Conservation (phyloP, 768 basidiomycete genomes). For the Piloderma croceum region DNA sequence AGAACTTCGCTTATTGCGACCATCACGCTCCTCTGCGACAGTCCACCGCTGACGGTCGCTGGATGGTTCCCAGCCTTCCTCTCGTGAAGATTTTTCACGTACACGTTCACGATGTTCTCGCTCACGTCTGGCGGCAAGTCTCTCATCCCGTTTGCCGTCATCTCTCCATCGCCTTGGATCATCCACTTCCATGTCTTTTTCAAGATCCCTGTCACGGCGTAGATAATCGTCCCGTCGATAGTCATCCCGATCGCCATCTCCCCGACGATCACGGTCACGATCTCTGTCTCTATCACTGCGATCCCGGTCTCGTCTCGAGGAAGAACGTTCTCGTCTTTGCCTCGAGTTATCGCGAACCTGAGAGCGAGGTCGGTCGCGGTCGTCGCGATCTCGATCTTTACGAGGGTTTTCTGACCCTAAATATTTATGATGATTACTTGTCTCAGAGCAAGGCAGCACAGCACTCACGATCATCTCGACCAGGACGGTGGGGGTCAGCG, state of each 20-base stretch:
- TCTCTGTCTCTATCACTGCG: conserved; percentile 30
- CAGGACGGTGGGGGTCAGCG: conserved; percentile 43
- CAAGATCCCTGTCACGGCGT: conserved; percentile 34
- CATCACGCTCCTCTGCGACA: conserved; percentile 62
- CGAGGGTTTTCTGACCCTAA: conserved; percentile 51
- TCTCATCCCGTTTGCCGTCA: conserved; percentile 76
- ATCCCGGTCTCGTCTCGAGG: conserved; percentile 29
- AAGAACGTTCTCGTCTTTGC: conserved; percentile 52
- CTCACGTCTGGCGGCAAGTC: conserved; percentile 57
- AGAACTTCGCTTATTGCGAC: conserved; percentile 50
- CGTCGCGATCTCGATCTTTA: conserved; percentile 54
- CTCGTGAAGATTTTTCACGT: conserved; percentile 35
- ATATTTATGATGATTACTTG: conserved; percentile 5
- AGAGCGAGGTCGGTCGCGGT: conserved; percentile 61
- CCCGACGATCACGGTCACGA: conserved; percentile 30
- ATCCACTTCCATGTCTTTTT: conserved; percentile 51
- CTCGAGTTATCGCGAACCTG: conserved; percentile 59
- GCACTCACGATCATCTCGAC: conserved; percentile 58
- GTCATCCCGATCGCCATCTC: conserved; percentile 3
- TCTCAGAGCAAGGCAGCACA: neutral
- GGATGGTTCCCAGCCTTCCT: conserved; percentile 40
- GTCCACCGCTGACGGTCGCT: conserved; percentile 54
- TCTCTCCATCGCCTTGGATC: conserved; percentile 77
- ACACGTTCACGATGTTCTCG: conserved; percentile 43
- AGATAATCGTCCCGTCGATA: neutral